These are phyloP conservation scores for Cyberlindnera lachancei DNA, from an alignment of 805 yeast species.

Conservation along the genomic window DNA sequence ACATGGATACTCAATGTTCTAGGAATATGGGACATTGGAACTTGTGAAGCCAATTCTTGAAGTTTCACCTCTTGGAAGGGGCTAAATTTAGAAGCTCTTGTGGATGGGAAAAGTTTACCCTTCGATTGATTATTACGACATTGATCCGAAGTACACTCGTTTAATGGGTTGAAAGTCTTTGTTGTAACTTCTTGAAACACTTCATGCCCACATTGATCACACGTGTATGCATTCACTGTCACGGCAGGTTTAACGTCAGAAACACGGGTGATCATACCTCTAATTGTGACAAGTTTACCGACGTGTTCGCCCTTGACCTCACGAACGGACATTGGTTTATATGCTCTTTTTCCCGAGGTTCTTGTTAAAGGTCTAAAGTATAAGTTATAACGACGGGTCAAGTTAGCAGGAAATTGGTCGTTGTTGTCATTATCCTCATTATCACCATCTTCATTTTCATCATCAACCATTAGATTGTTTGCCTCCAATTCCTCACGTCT, in stretches of 20 bases:
- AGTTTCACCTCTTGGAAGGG: constrained; percentile 93
- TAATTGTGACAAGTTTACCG: constrained; percentile 81
- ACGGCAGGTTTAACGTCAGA: constrained; percentile 94
- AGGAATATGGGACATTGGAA: constrained; percentile 97
- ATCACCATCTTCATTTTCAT: constrained; percentile 20
- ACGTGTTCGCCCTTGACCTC: constrained; percentile 77
- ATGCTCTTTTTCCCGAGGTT: constrained; percentile 20
- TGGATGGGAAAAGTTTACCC: constrained; percentile 86
- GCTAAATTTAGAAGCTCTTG: constrained; percentile 91
- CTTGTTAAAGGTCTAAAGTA: constrained; percentile 76
- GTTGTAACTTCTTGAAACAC: constrained; percentile 90
- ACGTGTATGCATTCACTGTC: constrained; percentile 87
- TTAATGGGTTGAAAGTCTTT: constrained; percentile 77
- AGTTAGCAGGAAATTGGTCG: constrained; percentile 68
- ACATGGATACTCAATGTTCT: constrained; percentile 78
- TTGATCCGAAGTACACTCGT: constrained; percentile 76
- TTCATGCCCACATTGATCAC: constrained; percentile 96
- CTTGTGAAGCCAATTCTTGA: constrained; percentile 93
- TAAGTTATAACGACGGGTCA: constrained; percentile 79
- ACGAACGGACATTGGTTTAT: constrained; percentile 75
- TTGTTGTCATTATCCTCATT: constrained; percentile 27
- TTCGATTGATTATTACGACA: constrained; percentile 74
- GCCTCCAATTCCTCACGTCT: constrained; percentile 52
- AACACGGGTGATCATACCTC: constrained; percentile 93
- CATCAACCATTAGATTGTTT: constrained; percentile 26